phyloP scores from a whole-genome alignment of 176 grass and related monocot species.

The Musa troglodytarum region DNA sequence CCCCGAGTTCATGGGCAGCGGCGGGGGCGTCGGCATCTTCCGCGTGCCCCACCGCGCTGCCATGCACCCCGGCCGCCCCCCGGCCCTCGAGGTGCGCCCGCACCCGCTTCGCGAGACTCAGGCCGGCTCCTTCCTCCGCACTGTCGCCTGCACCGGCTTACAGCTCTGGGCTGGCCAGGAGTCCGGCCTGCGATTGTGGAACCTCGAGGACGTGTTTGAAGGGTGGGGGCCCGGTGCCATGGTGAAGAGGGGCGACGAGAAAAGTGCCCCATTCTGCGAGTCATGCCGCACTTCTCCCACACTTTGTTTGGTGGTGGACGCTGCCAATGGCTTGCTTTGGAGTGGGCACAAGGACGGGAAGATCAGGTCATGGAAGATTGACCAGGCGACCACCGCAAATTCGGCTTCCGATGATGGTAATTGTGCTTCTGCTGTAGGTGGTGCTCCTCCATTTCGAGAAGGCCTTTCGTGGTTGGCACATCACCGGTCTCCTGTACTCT shows the following conservation, averaged over 20 bases:
- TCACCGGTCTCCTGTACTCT: constrained; percentile 55
- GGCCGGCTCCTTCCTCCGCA: constrained; percentile 66
- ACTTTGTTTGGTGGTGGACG: constrained; percentile 60
- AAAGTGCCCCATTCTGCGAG: constrained; percentile 74
- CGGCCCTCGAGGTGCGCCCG: constrained; percentile 61
- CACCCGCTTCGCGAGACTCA: constrained; percentile 90
- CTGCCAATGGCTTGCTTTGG: constrained; percentile 67
- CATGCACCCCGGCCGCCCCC: constrained; percentile 69
- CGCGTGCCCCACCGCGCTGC: constrained; percentile 60
- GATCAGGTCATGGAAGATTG: constrained; percentile 79
- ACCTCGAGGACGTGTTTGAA: constrained; percentile 38
- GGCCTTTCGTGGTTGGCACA: constrained; percentile 92
- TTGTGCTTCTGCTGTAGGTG: neutral
- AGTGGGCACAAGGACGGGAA: constrained; percentile 89
- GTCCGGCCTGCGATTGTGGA: constrained; percentile 58
- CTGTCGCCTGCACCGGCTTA: constrained; percentile 28
- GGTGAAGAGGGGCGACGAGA: constrained; percentile 63
- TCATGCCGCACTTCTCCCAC: constrained; percentile 50
- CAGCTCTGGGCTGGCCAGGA: constrained; percentile 78
- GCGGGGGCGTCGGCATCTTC: constrained; percentile 67
- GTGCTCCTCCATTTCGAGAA: constrained; percentile 41
- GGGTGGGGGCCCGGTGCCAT: neutral
- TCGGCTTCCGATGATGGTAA: constrained; percentile 18
- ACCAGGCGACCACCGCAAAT: constrained; percentile 26
- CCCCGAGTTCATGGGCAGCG: constrained; percentile 61